Evolutionary conservation across 176 grass and related monocot genomes (phyloP), one percentile per base, ranked within the genome.

Genomic region (Pharus latifolius): DNA sequence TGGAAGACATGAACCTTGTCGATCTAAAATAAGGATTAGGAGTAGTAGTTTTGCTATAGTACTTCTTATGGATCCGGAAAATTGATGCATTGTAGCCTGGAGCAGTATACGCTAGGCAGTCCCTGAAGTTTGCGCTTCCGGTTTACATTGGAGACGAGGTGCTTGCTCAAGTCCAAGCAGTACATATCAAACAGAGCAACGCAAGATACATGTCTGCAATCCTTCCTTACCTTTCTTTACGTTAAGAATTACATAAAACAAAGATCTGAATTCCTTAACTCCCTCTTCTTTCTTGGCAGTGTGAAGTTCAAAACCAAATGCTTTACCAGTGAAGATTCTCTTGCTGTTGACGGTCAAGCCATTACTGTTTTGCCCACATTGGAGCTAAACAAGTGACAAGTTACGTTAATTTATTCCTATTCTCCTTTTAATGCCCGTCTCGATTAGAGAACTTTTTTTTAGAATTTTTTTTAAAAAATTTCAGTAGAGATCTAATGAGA

Each of bases 301-400:
- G 76, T 85, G 26, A 88, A 84, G 56, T 92, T 96, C 16, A 43
- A 79, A 44, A 87, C 88, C 50, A 91, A 84, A 68, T 91, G 92
- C 68, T 91, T 91, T 52, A 49, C 49, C 44, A 75, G 66, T 33
- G 57, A 84, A 10, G 27, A 45, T 41, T 23, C 26, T 42, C 79
- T 77, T 20, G 69, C 54, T 9, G 49, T 96, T 15, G 88, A 79
- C 8, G 82, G 82, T 14, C 88, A 96, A 71, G 82, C 88, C 5
- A 80, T 79, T 28, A 60, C 80, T 19, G 17, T 96, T 14, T 56
- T 96, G 45, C 79, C 88, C 3, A 76, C 88, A 15, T 38, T 88
- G 16, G 19, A n/a, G 28, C 33, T 84, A 28, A 74, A 48, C 6
- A 59, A 65, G 51, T 45, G 30, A 58, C 42, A 47, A 9, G 35